Conservation (phyloP, 768 basidiomycete genomes). For the Lactarius deliciosus region DNA sequence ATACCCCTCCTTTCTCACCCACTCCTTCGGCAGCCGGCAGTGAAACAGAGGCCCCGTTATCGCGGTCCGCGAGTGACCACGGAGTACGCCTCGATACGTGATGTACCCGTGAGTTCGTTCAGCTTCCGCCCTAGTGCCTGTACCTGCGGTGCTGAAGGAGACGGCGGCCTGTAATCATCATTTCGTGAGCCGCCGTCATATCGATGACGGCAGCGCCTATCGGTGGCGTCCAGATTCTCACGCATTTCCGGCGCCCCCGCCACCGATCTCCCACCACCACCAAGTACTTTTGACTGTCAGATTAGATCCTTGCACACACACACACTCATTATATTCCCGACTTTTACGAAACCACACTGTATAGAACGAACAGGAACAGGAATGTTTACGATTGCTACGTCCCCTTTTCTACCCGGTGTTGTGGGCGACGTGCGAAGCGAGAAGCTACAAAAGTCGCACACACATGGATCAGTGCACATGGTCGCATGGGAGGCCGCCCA, state of each 20-base stretch:
- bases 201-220: neutral
- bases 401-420: neutral
- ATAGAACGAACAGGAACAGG: constrained; percentile 8
- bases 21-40: neutral
- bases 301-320: neutral
- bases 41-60: neutral
- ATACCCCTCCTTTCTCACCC: neutral
- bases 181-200: neutral
- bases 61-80: neutral
- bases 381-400: neutral
- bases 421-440: neutral
- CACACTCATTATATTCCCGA: neutral
- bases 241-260: neutral
- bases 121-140: neutral
- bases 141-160: neutral
- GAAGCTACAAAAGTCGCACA: neutral
- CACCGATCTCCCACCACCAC: neutral
- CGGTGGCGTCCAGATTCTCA: neutral
- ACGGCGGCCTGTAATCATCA: neutral
- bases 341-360: constrained; percentile 2
- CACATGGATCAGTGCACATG: constrained; percentile 2
- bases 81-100: neutral
- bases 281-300: neutral
- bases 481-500: neutral
- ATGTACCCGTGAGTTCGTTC: neutral